Evolutionary conservation across 768 basidiomycete species (phyloP).

Genomic region (Cystoderma amianthinum): DNA sequence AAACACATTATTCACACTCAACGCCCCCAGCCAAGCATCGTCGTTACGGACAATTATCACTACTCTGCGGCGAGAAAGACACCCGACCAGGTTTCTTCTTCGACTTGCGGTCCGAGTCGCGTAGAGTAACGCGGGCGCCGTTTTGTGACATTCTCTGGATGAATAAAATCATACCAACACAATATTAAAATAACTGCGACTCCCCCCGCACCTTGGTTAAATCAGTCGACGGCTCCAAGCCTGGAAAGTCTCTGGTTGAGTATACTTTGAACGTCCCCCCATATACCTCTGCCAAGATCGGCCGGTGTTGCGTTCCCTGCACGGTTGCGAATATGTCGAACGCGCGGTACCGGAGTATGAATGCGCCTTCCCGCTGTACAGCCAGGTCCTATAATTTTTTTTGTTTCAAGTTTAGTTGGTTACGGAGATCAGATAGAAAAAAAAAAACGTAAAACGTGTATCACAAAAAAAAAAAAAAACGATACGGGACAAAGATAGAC

Average conservation of each 20-base stretch:
- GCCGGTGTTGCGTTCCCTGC: conserved; percentile 17
- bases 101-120: conserved; percentile 31
- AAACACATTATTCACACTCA: too few relatives aligned
- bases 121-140: conserved; percentile 31
- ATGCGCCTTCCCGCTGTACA: conserved; percentile 58
- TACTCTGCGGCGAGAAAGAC: background rate
- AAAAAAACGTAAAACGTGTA: too few relatives aligned
- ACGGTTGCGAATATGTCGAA: conserved; percentile 50
- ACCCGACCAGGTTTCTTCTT: conserved; percentile 16
- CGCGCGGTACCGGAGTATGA: conserved; percentile 64
- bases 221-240: conserved; percentile 60
- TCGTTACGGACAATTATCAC: too few relatives aligned
- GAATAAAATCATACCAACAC: background rate
- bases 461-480: too few relatives aligned
- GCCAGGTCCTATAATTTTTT: conserved; percentile 59
- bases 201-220: conserved; percentile 59
- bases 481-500: conserved; percentile 2
- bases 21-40: too few relatives aligned
- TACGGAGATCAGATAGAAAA: too few relatives aligned
- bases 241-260: conserved; percentile 72
- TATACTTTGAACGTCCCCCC: conserved; percentile 65
- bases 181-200: conserved; percentile 5
- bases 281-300: conserved; percentile 56
- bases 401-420: too few relatives aligned
- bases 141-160: conserved; percentile 21